Conservation (phyloP, 345 rosid species). For the Pistacia vera region DNA sequence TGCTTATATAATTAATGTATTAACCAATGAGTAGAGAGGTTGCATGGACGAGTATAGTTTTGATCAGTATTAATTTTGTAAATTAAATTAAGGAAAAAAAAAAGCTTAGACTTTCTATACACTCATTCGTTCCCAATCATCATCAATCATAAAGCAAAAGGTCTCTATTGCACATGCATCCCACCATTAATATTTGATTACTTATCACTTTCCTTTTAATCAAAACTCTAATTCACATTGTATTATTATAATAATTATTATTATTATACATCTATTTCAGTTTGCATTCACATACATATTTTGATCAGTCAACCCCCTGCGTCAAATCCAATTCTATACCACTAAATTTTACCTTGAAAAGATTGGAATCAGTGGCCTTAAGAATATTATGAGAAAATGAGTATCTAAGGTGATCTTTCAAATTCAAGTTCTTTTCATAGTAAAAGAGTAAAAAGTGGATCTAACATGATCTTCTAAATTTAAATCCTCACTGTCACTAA, state of each 20-base stretch:
- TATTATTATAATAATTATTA: neutral
- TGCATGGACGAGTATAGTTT: neutral
- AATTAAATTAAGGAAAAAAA: slow-evolving; percentile 2
- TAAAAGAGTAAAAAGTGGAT: no score
- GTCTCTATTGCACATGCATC: slow-evolving; percentile 27
- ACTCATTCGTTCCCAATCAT: slow-evolving; percentile 11
- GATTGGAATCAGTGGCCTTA: no score
- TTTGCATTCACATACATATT: slow-evolving; percentile 24
- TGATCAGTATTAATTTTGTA: neutral
- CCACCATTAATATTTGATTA: slow-evolving; percentile 14
- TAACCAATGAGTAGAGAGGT: neutral
- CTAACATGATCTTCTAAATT: no score
- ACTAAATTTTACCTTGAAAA: no score
- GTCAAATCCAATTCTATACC: neutral
- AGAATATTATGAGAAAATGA: no score
- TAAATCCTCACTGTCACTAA: no score
- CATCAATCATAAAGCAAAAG: slow-evolving; percentile 25
- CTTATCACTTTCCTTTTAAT: neutral
- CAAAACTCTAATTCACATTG: neutral
- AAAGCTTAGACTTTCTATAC: slow-evolving; percentile 20
- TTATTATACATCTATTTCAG: neutral
- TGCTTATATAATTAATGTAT: no score
- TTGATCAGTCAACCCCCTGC: neutral
- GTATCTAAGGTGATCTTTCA: rapidly evolving
- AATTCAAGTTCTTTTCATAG: no score